A percentile compares a stretch with the other conserved stretches of the same genome.
These are phyloP conservation scores for Lepiota brunneoincarnata DNA, from an alignment of 768 basidiomycete species.

Conservation along the genomic window DNA sequence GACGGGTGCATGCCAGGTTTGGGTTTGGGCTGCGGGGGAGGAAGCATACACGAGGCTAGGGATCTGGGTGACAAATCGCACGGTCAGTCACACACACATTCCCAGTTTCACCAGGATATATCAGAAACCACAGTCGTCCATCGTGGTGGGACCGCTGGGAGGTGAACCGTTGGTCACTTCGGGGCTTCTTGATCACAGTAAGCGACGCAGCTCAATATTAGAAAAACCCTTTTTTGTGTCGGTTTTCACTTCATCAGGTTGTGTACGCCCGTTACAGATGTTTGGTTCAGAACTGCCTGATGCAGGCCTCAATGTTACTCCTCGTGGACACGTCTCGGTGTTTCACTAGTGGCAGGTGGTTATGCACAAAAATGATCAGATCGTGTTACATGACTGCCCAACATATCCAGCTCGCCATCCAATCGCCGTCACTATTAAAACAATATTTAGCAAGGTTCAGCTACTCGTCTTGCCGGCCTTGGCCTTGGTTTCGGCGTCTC, in stretches of 20 bases:
- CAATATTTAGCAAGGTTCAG: not conserved
- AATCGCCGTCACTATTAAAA: not conserved
- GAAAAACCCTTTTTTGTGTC: not conserved
- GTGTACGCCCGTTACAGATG: not conserved
- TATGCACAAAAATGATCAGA: not conserved
- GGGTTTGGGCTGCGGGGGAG: not conserved
- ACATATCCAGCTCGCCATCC: not conserved
- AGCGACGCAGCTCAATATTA: not conserved
- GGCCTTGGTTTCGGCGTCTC: not conserved
- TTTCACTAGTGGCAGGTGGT: not conserved
- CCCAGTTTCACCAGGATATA: not conserved
- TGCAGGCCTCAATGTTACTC: not conserved
- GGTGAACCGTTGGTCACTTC: not conserved
- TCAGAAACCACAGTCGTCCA: not conserved
- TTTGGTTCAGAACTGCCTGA: not conserved
- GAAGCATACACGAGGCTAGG: not conserved
- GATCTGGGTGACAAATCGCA: not conserved
- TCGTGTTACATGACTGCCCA: not conserved
- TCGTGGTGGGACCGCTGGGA: not conserved
- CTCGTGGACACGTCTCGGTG: not conserved
- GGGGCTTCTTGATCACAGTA: not conserved
- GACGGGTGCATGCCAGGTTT: not conserved
- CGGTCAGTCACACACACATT: not conserved
- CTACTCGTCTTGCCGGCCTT: not conserved
- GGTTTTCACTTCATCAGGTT: not conserved